phyloP scores from a whole-genome alignment of 1,284 basidiomycete genomes.

The Pseudozyma sp. region DNA sequence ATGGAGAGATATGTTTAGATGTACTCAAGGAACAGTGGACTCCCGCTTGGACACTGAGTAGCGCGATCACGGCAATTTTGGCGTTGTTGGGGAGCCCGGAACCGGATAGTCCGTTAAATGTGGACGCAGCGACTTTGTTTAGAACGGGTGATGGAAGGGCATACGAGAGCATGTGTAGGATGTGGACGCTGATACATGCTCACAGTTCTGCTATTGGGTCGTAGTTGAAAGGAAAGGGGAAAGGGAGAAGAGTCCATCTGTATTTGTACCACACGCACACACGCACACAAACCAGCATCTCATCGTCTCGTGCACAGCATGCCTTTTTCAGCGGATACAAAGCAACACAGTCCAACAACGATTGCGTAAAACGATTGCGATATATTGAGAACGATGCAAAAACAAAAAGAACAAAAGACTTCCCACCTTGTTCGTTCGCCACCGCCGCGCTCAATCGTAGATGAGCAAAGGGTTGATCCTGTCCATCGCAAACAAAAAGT shows the following conservation, averaged over 20 bases:
- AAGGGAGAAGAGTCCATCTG: background rate
- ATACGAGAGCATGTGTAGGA: slow-evolving; percentile 48
- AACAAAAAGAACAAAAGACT: background rate
- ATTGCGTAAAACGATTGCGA: background rate
- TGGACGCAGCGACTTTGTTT: slow-evolving; percentile 66
- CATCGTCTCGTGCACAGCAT: background rate
- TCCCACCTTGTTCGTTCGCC: background rate
- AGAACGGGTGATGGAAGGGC: slow-evolving; percentile 49
- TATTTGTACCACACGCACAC: slow-evolving; percentile 15
- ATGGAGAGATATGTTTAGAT: slow-evolving; percentile 69
- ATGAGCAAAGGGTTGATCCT: slow-evolving; percentile 60
- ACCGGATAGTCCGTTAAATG: slow-evolving; percentile 67
- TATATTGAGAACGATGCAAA: no score
- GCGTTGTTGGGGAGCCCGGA: slow-evolving; percentile 67
- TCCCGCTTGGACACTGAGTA: slow-evolving; percentile 67
- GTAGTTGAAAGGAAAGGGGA: background rate
- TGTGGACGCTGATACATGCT: slow-evolving; percentile 53
- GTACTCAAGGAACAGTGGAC: slow-evolving; percentile 66
- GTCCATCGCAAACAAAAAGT: slow-evolving; percentile 65
- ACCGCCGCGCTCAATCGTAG: slow-evolving; percentile 30
- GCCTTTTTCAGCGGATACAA: background rate
- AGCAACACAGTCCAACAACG: no score
- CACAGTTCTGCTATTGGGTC: background rate
- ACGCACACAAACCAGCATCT: slow-evolving; percentile 1
- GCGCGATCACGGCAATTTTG: slow-evolving; percentile 64